These are phyloP conservation scores for Urtica urens DNA, from an alignment of 306 rosid genomes.

Conservation along the genomic window DNA sequence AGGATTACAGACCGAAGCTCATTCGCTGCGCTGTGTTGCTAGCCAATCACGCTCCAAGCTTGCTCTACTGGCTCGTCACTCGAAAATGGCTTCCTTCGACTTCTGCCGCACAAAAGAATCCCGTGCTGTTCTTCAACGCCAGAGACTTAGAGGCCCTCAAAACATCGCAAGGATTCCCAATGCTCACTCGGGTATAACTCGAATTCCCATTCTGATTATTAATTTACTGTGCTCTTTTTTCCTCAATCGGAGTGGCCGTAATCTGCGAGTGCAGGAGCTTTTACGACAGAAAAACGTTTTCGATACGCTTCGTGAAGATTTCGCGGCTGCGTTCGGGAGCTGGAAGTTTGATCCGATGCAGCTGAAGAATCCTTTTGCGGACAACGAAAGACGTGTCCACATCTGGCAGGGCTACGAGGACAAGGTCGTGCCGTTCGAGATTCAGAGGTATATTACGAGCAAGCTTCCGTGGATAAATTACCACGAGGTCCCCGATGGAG, in stretches of 20 bases:
- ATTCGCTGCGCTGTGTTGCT: slow-evolving; percentile 38
- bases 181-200: slow-evolving; percentile 62
- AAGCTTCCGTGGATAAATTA: slow-evolving; percentile 81
- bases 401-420: slow-evolving; percentile 95
- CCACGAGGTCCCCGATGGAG: slow-evolving; percentile 88
- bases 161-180: slow-evolving; percentile 72
- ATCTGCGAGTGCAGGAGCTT: slow-evolving; percentile 29
- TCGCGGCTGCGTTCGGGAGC: slow-evolving; percentile 53
- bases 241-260: not conserved
- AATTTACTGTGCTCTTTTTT: not conserved
- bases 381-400: slow-evolving; percentile 47
- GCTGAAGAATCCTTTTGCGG: slow-evolving; percentile 56
- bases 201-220: too few species aligned
- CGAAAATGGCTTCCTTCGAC: slow-evolving; percentile 91
- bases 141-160: slow-evolving; percentile 63
- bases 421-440: slow-evolving; percentile 71
- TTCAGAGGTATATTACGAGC: slow-evolving; percentile 57
- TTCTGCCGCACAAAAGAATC: slow-evolving; percentile 65
- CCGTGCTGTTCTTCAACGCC: slow-evolving; percentile 58
- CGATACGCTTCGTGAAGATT: slow-evolving; percentile 64
- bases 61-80: slow-evolving; percentile 72
- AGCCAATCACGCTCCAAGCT: slow-evolving; percentile 49
- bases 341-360: slow-evolving; percentile 85
- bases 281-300: slow-evolving; percentile 49
- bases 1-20: slow-evolving; percentile 59